Evolutionary conservation across 1,284 basidiomycete species (phyloP).

Genomic region (Cryptococcus sp.): DNA sequence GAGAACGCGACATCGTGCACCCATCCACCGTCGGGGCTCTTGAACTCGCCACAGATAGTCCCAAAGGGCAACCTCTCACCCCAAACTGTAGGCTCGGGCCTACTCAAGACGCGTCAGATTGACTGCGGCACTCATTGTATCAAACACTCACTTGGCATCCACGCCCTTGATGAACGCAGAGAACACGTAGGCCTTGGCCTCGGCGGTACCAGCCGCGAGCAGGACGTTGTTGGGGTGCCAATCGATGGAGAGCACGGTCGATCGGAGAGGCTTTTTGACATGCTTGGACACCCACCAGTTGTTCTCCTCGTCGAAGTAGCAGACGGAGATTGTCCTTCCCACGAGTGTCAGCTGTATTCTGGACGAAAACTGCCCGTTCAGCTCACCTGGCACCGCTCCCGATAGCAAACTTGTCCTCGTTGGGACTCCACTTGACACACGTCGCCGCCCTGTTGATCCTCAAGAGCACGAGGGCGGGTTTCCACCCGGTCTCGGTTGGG

Average conservation of each 20-base stretch:
- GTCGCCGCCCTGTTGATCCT: slow-evolving; percentile 96
- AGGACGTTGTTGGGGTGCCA: slow-evolving; percentile 99
- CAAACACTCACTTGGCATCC: slow-evolving; percentile 71
- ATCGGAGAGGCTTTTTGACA: slow-evolving; percentile 92
- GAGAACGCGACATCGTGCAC: slow-evolving; percentile 95
- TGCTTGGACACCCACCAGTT: slow-evolving; percentile 99
- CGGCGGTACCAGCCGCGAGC: slow-evolving; percentile 88
- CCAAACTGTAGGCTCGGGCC: slow-evolving; percentile 88
- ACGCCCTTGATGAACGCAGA: slow-evolving; percentile 99
- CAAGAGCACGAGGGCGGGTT: slow-evolving; percentile 93
- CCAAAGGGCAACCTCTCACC: slow-evolving; percentile 97
- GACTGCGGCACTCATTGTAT: background rate
- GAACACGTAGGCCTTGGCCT: slow-evolving; percentile 96
- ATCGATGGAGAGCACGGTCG: slow-evolving; percentile 88
- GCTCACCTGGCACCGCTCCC: slow-evolving; percentile 85
- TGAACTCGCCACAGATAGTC: slow-evolving; percentile 92
- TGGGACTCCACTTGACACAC: slow-evolving; percentile 91
- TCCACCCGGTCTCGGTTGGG: slow-evolving; percentile 79
- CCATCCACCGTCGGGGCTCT: slow-evolving; percentile 88
- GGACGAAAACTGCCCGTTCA: background rate
- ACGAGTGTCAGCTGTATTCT: background rate
- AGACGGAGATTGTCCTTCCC: slow-evolving; percentile 80
- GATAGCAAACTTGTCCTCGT: slow-evolving; percentile 98
- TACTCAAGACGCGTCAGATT: slow-evolving; percentile 38
- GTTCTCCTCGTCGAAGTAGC: slow-evolving; percentile 92